Percentiles rank a stretch among this genome's conserved stretches.
Conservation (phyloP, 352 stramenopile genomes). For the Paralagenidium karlingii region DNA sequence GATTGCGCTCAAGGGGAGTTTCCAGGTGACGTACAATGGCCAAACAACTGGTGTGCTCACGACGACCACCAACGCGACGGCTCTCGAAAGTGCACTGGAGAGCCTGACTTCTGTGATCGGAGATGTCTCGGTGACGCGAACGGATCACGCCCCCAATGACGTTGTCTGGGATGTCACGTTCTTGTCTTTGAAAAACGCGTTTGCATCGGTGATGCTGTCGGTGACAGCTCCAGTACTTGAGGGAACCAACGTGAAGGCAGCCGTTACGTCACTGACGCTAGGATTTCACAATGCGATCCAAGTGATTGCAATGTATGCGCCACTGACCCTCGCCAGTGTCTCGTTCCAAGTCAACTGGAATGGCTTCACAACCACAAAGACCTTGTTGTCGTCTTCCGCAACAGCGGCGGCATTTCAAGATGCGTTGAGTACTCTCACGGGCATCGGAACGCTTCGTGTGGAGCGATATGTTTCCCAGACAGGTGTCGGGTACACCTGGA, state of each 20-base stretch:
- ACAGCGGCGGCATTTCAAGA: constrained; percentile 15
- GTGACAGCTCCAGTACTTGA: constrained; percentile 6
- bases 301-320: constrained; percentile 20
- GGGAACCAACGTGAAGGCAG: constrained; percentile 8
- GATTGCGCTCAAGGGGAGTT: constrained; percentile 17
- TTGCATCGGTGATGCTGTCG: constrained; percentile 8
- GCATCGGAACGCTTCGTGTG: constrained; percentile 14
- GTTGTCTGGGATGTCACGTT: constrained; percentile 24
- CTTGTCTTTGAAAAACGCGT: constrained; percentile 9
- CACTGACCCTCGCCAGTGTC: constrained; percentile 4
- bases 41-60: constrained; percentile 19
- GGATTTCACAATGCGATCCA: constrained; percentile 33
- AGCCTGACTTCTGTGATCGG: constrained; percentile 5
- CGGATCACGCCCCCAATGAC: not conserved
- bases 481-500: constrained; percentile 29
- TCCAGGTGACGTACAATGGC: constrained; percentile 18
- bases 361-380: constrained; percentile 5
- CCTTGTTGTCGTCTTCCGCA: too few relatives aligned
- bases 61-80: constrained; percentile 6
- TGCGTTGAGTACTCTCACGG: constrained; percentile 16
- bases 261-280: too few relatives aligned
- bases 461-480: constrained; percentile 15
- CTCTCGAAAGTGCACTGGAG: constrained; percentile 15
- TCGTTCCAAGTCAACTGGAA: constrained; percentile 31
- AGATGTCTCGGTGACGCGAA: constrained; percentile 10